phyloP scores from a whole-genome alignment of 192 early-diverging fungal genomes.

The Pilaira anomala region DNA sequence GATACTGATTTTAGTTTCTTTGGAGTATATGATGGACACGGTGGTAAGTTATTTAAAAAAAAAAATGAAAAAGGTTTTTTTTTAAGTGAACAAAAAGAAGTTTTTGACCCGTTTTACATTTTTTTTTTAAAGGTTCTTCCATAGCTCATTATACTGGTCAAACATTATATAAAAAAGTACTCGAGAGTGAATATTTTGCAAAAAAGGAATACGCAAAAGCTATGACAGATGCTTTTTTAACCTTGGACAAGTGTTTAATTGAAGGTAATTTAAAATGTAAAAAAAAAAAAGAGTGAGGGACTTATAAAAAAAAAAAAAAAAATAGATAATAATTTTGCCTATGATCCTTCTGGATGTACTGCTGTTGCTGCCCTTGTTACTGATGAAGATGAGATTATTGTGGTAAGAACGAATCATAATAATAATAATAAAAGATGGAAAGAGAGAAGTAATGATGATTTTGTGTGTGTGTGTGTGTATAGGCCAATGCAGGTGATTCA shows the following conservation, averaged over 20 bases:
- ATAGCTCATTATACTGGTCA: conserved; percentile 87
- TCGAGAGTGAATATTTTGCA: conserved; percentile 61
- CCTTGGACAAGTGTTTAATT: conserved; percentile 74
- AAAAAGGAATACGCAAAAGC: conserved; percentile 70
- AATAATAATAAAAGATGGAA: neutral
- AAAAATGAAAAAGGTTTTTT: neutral
- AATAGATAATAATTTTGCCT: conserved; percentile 45
- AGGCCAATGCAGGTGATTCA: conserved; percentile 95
- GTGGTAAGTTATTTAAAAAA: conserved; percentile 52
- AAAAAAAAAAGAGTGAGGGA: conserved; percentile 35
- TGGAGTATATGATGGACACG: conserved; percentile 97
- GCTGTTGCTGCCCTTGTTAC: conserved; percentile 84
- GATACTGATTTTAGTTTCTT: conserved; percentile 78
- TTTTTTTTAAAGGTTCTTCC: conserved; percentile 49
- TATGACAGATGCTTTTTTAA: conserved; percentile 82
- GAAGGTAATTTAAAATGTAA: conserved; percentile 39
- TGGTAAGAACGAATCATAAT: conserved; percentile 43
- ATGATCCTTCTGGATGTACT: conserved; percentile 94
- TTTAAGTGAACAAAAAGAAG: neutral
- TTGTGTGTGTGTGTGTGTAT: neutral
- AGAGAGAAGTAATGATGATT: neutral
- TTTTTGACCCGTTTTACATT: neutral
- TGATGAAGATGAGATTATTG: conserved; percentile 73
- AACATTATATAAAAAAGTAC: conserved; percentile 72
- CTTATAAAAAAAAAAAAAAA: neutral